Evolutionary conservation across 371 early-diverging fungal species (phyloP), one percentile per base, ranked within the genome.

Genomic region (Mucor velutinosus): DNA sequence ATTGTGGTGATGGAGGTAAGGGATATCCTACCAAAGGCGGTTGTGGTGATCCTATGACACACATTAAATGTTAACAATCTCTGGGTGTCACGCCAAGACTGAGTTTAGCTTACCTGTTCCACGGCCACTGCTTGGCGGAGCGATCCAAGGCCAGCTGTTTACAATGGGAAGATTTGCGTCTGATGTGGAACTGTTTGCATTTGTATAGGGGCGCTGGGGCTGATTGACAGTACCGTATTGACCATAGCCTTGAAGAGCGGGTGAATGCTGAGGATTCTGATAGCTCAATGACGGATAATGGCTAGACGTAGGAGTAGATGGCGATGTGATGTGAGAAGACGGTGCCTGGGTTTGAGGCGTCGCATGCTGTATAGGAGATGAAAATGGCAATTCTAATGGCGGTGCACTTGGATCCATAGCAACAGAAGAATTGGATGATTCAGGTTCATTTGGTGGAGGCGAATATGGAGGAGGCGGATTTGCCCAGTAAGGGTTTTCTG

Each of bases 81-180:
- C 57, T 57, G 57, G 33, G 33, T 57, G 33, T 30, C n/a, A 57
- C 57, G 57, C 57, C 57, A 57, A 57, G 57, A 33, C 57, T 57
- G 33, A 33, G 57, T 29, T 29, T 57, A 8, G 5, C 57, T 19
- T 57, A 57, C 57, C 33, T n/a, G 32, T 41, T 41, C 41, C 41
- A 17, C 17, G 41, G 41, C 41, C 33, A n/a, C 19, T 25, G 33
- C 57, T 57, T 57, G 57, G 57, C 57, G 57, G 57, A 17, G 57
- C 57, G 12, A 57, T 57, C 57, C 57, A 57, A 33, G 57, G 57
- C 57, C 57, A 57, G 10, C 17, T 33, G 25, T 25, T 53, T 53
- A 27, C 23, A 23, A 11, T 53, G 11, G 53, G 53, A 33, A 19
- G 33, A 33, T 33, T 57, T n/a, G 30, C 32, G 10, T 57, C 57